Base-by-base conservation (phyloP, 2,329 filamentous ascomycete genomes). In the Dryadomyces sulphureus region DNA sequence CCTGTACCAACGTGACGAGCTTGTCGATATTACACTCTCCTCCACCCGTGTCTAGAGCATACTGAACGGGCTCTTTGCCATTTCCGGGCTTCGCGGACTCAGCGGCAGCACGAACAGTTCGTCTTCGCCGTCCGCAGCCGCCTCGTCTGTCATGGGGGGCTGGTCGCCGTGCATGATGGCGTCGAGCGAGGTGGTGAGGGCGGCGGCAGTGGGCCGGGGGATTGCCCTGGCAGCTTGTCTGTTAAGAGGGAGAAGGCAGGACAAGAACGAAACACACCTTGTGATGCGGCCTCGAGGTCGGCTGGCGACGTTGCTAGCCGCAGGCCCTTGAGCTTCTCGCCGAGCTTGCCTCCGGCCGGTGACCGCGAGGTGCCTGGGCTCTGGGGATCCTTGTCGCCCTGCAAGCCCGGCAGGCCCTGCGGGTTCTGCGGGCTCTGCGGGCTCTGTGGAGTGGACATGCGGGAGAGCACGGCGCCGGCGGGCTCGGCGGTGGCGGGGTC, bases 31-130 rank as follows among this genome's bases (percentile, higher is more conserved):
- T 8, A 17, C 22, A 25, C 24, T 38, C 16, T 30, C 21, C 24
- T 32, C n/a, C 21, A 35, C 34, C 45, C 47, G 9, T 7, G 20
- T 45, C 48, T 53, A 64, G 46, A 74, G 51, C 22, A 75, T 63
- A 54, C 73, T 77, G 57, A 94, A 95, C 0, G 87, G 88, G 57
- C 84, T 89, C 54, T 79, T 84, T 45, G 79, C 78, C 69, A 92
- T 87, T 54, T 93, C 87, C 0, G 88, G 88, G 55, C 84, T 89
- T 43, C 88, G 72, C 1, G 88, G 88, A 56, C 84, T 90, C 65
- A 94, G 77, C 1, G 86, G 87, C 45, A 94, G 72, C 0, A 87
- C 88, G 58, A 95, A 95, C 2, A 94, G 69, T 36, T 84, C 89
- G 48, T 94, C 87, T 53, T 87, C 82, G 1, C 72, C 74, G 36